Evolutionary conservation across 148 eudicot species (phyloP), one percentile per base, ranked within the genome.

Genomic region (Oxyria digyna): DNA sequence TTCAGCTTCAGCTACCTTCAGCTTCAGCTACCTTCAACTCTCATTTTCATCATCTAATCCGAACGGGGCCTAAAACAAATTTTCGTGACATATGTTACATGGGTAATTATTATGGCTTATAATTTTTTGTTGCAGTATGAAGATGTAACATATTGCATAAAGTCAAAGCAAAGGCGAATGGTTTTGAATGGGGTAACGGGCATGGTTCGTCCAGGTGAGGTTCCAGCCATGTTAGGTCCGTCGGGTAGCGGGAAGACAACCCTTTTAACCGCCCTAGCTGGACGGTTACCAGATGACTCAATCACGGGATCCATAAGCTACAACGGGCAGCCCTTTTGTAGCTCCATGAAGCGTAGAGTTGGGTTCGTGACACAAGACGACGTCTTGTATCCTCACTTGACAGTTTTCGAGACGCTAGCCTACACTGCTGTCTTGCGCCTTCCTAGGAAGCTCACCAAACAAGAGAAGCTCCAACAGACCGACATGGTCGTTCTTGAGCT

Each of bases 161-260:
- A 75, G 57, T 69, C 81, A 3, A 88, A 81, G 74, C 80, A 43
- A 59, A 74, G 72, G 18, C 79, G 82, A 29, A 62, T 74, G 13
- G 37, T 91, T 46, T 88, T 91, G 46, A 83, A 81, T 5, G 84
- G 84, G 10, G 87, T 87, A 4, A 85, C 78, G 6, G 97, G 97
- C 45, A 74, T 80, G 0, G 90, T 78, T 31, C 75, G 76, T 13
- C 96, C 97, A 4, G 96, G 97, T 7, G 97, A 88, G 55, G 74
- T 91, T 27, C 78, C 89, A 21, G 92, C 92, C 32, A 88, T 91
- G 96, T 77, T 91, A 12, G 97, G 96, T 12, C 97, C 97, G 2
- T 91, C 97, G 0, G 97, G 97, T 0, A 88, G 97, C 33, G 97
- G 97, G 3, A 91, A 91, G 72, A 91, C 97, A 6, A 88, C 97